Evolutionary conservation across 371 early-diverging fungal genomes (phyloP), one percentile per base, ranked within the genome.

Genomic region (Syncephalastrum contaminatum): DNA sequence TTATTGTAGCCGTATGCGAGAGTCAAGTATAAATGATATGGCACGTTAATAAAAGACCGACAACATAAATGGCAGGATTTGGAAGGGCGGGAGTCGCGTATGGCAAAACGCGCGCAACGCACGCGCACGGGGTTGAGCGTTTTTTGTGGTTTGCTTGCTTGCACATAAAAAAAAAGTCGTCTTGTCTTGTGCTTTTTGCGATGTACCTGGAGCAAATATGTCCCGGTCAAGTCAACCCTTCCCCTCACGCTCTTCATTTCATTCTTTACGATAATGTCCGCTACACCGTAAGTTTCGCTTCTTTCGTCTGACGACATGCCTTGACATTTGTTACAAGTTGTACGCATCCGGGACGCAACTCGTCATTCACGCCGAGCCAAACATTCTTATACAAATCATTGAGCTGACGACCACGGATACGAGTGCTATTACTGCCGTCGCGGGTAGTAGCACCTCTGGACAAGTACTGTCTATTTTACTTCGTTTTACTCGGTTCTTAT

Each of bases 121-220:
- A 30, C 36, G 36, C 36, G 36, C 36, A 30, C 36, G 36, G 36
- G 36, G 36, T 6, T 2, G 36, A 6, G 36, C 7, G 36, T 12
- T 10, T 2, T 30, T 30, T 30, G 36, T 30, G 36, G 36, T 30
- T 30, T 25, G 25, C 8, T 30, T 30, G 36, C 12, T 30, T 6
- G 10, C 10, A 30, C 36, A 10, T 30, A 12, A 8, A 30, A 30
- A 30, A 30, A 30, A 30, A 12, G 36, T 30, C 12, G 36, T 30
- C 36, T 30, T 30, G 36, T 30, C 36, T 30, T 30, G 0, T 8
- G 10, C 36, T 30, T 30, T 30, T 30, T 30, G 36, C 27, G 47
- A 86, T 86, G 86, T 76, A 80, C 47, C 69, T 83, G 52, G 83
- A 83, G 66, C 83, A 84, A 58, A 79, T 77, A 56, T 83, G 82